Conservation (phyloP, 1,284 basidiomycete genomes). For the Sanguinoderma infundibulare region DNA sequence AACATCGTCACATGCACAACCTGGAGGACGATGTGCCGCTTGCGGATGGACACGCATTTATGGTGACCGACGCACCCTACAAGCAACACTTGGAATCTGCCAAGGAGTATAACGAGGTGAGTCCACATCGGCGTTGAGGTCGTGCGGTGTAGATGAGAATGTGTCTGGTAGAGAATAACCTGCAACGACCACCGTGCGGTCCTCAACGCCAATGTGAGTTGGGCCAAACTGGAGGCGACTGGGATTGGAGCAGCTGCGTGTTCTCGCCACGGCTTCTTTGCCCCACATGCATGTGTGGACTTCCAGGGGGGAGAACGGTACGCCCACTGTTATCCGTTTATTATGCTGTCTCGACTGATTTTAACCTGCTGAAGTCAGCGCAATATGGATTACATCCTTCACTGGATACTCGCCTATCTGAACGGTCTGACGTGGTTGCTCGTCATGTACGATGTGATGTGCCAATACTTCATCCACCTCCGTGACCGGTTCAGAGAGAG, state of each 20-base stretch:
- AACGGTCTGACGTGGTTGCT: not conserved
- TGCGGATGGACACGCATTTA: not conserved
- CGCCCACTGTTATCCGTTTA: not conserved
- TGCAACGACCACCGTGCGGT: not conserved
- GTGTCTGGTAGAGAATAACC: not conserved
- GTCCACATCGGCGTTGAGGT: not conserved
- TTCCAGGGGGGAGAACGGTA: constrained; percentile 28
- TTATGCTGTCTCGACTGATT: not conserved
- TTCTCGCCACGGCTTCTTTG: constrained; percentile 23
- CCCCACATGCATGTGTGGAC: constrained; percentile 22
- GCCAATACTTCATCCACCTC: not conserved
- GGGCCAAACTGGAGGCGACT: constrained; percentile 10
- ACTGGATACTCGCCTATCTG: not conserved
- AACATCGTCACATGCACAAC: constrained; percentile 1
- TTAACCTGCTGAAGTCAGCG: constrained; percentile 8
- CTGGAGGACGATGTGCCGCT: not conserved
- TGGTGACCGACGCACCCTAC: not conserved
- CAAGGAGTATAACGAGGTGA: not conserved
- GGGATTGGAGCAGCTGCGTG: constrained; percentile 24
- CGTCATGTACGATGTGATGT: constrained; percentile 1
- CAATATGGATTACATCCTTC: constrained; percentile 30
- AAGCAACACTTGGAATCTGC: not conserved
- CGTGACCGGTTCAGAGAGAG: not conserved
- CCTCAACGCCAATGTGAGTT: too few relatives aligned
- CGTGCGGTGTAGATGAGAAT: not conserved